Evolutionary conservation across 192 early-diverging fungal genomes (phyloP).

Genomic region (Gryganskiella cystojenkinii): DNA sequence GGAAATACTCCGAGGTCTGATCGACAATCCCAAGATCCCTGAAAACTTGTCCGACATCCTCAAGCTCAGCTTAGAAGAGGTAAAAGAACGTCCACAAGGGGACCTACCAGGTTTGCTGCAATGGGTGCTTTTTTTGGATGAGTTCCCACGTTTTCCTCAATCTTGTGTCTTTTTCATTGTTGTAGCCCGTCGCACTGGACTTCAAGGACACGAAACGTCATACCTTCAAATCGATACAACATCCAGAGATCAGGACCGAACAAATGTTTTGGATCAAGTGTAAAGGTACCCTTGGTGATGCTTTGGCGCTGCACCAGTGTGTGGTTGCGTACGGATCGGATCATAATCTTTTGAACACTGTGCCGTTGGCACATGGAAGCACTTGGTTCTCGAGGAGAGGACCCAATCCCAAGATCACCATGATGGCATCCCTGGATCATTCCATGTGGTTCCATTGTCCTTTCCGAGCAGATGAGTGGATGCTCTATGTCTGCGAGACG

Average conservation of each 20-base stretch:
- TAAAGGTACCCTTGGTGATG: slow-evolving; percentile 66
- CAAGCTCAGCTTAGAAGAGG: slow-evolving; percentile 30
- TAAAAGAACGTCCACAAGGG: no score
- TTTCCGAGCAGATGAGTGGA: slow-evolving; percentile 89
- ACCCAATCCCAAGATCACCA: slow-evolving; percentile 53
- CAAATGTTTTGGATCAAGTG: slow-evolving; percentile 71
- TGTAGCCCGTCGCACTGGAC: slow-evolving; percentile 31
- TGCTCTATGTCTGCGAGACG: slow-evolving; percentile 51
- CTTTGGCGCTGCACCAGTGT: slow-evolving; percentile 70
- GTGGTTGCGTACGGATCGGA: slow-evolving; percentile 64
- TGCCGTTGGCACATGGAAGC: slow-evolving; percentile 58
- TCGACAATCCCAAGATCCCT: slow-evolving; percentile 37
- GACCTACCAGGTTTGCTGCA: no score
- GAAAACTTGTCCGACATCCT: slow-evolving; percentile 13
- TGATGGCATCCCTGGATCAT: slow-evolving; percentile 77
- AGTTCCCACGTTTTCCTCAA: neutral
- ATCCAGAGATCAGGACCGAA: slow-evolving; percentile 19
- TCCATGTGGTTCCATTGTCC: slow-evolving; percentile 88
- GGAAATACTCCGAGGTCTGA: slow-evolving; percentile 34
- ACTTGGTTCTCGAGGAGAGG: slow-evolving; percentile 56
- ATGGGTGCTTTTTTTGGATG: no score
- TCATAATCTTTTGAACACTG: slow-evolving; percentile 33
- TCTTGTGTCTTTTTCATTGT: neutral
- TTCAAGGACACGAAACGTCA: slow-evolving; percentile 33
- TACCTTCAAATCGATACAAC: slow-evolving; percentile 16